Conservation (phyloP, 768 basidiomycete species). For the Hygrocybe punicea region DNA sequence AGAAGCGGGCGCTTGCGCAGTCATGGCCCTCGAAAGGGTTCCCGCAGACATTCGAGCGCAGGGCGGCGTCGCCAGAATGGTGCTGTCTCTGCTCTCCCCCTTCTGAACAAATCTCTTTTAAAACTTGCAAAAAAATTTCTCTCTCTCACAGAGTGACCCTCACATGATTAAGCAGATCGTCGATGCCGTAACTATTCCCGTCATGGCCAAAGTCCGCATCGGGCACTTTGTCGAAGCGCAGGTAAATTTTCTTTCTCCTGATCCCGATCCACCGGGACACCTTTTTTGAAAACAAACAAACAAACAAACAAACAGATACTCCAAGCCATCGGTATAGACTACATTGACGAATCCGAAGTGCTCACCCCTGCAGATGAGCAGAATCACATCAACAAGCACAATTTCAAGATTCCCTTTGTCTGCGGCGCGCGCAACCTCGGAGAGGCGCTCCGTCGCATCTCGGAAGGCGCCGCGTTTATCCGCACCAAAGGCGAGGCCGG, state of each 20-base stretch:
- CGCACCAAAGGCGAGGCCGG: constrained; percentile 95
- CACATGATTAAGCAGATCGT: constrained; percentile 96
- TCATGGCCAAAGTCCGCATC: constrained; percentile 95
- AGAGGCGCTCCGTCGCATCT: constrained; percentile 92
- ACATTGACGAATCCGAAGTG: constrained; percentile 94
- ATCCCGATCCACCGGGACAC: too few relatives aligned
- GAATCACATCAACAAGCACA: constrained; percentile 95
- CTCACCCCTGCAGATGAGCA: constrained; percentile 95
- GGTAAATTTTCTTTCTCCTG: constrained; percentile 40
- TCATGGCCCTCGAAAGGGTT: constrained; percentile 95
- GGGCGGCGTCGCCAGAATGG: constrained; percentile 97
- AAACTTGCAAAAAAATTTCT: background rate
- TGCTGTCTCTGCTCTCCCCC: constrained; percentile 39
- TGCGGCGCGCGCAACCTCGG: constrained; percentile 95
- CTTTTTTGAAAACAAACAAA: too few relatives aligned
- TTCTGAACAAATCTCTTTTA: background rate
- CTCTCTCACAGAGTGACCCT: constrained; percentile 71
- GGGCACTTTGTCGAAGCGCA: constrained; percentile 98
- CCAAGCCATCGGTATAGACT: constrained; percentile 92
- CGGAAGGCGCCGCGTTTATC: constrained; percentile 97
- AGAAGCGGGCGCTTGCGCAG: constrained; percentile 95
- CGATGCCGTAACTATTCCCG: constrained; percentile 91
- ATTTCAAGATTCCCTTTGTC: constrained; percentile 92
- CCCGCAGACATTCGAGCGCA: constrained; percentile 90
- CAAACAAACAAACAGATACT: too few relatives aligned